phyloP scores from a whole-genome alignment of 2,329 filamentous ascomycete genomes.

The Cryphonectria japonica region DNA sequence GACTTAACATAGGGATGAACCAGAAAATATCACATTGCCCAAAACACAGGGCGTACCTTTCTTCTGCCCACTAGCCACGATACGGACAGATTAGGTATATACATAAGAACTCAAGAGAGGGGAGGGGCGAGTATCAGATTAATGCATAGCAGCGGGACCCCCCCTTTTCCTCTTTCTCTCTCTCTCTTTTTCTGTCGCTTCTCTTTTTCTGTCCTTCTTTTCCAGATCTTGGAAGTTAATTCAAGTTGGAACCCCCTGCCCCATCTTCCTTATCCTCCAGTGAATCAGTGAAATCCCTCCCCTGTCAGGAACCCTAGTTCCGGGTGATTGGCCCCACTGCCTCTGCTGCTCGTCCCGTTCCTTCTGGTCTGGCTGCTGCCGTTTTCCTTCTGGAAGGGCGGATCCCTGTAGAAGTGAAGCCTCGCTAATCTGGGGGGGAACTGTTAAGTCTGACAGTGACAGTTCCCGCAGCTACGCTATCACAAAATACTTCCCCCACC shows the following conservation, averaged over 20 bases:
- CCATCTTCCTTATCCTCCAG: neutral
- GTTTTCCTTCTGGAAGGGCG: slow-evolving; percentile 26
- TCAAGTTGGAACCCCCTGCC: neutral
- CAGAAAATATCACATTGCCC: neutral
- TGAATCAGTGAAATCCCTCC: neutral
- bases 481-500: neutral
- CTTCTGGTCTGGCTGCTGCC: slow-evolving; percentile 15
- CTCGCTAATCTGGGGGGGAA: slow-evolving; percentile 15
- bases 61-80: neutral
- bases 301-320: slow-evolving; percentile 3
- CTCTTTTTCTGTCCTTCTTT: neutral
- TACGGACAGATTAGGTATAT: neutral
- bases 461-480: neutral
- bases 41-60: neutral
- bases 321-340: slow-evolving; percentile 5
- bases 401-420: slow-evolving; percentile 8
- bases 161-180: neutral
- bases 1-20: neutral
- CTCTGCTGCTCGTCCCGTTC: slow-evolving; percentile 17
- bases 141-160: neutral
- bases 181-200: neutral
- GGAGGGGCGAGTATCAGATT: neutral
- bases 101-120: neutral
- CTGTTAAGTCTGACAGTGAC: slow-evolving; percentile 5
- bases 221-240: neutral